Evolutionary conservation across 495 filamentous ascomycete species (phyloP).

Genomic region (Cryomyces minteri): DNA sequence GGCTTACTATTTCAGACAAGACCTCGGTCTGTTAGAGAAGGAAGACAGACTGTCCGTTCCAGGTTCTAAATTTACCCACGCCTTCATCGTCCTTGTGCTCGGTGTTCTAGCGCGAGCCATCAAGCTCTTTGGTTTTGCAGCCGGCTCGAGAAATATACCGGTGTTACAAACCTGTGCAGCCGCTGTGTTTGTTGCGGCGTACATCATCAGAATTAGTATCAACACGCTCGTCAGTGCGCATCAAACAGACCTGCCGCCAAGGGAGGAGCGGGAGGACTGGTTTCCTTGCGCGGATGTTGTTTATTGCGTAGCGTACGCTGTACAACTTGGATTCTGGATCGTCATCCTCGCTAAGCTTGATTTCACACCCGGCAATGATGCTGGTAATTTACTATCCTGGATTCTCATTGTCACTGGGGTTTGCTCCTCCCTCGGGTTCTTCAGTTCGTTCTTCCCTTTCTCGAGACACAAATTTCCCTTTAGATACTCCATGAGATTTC

Average conservation of each 20-base stretch:
- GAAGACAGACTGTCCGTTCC: background rate
- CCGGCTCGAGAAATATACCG: background rate
- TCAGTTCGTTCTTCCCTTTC: background rate
- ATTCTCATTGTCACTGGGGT: no score
- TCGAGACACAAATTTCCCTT: background rate
- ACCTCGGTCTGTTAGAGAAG: background rate
- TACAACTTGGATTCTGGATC: background rate
- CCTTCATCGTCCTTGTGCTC: constrained; percentile 6
- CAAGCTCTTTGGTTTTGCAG: no score
- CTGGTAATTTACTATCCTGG: no score
- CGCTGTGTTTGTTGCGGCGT: background rate
- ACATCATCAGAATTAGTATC: background rate
- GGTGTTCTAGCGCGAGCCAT: background rate
- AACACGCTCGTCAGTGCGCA: background rate
- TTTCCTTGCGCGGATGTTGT: background rate
- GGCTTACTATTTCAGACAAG: background rate
- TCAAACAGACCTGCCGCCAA: background rate
- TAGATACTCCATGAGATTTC: background rate
- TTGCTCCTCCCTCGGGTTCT: background rate
- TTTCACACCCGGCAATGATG: background rate
- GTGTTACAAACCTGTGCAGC: background rate
- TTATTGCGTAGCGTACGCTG: background rate
- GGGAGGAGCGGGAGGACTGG: background rate
- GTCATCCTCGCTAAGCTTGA: background rate
- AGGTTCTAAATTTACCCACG: background rate